These are phyloP conservation scores for Cyberlindnera mycetangii DNA, from an alignment of 805 yeast genomes.

Conservation along the genomic window DNA sequence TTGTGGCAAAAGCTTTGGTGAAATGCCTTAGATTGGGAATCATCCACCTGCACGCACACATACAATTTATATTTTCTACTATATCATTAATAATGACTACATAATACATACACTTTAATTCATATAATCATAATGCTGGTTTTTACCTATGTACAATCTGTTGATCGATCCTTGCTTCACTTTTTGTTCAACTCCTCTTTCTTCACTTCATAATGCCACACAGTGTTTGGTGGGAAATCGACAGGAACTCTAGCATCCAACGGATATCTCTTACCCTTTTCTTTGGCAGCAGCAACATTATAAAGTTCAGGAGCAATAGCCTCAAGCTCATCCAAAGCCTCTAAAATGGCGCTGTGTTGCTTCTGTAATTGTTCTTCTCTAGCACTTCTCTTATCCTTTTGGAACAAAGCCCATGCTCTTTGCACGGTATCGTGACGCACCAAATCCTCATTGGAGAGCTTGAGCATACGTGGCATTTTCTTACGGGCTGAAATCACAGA, in stretches of 20 bases:
- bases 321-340: slow-evolving; percentile 72
- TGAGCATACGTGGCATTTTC: slow-evolving; percentile 82
- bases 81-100: not conserved
- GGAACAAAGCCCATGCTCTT: slow-evolving; percentile 74
- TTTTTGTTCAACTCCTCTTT: slow-evolving; percentile 10
- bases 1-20: slow-evolving; percentile 27
- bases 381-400: slow-evolving; percentile 46
- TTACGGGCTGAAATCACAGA: slow-evolving; percentile 84
- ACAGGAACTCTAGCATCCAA: slow-evolving; percentile 86
- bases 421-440: slow-evolving; percentile 80
- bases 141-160: slow-evolving; percentile 1
- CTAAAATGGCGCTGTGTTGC: slow-evolving; percentile 64
- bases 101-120: not conserved
- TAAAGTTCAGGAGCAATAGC: slow-evolving; percentile 51
- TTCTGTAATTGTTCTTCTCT: slow-evolving; percentile 41
- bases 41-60: not conserved
- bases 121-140: not conserved
- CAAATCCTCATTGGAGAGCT: slow-evolving; percentile 73
- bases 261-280: slow-evolving; percentile 63
- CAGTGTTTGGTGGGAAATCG: slow-evolving; percentile 76
- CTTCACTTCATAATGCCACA: slow-evolving; percentile 69
- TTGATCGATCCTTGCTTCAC: too few species aligned
- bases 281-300: slow-evolving; percentile 56
- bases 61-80: not conserved
- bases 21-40: too few species aligned